Evolutionary conservation across 306 rosid genomes (phyloP).

Genomic region (Vachellia collinsii): DNA sequence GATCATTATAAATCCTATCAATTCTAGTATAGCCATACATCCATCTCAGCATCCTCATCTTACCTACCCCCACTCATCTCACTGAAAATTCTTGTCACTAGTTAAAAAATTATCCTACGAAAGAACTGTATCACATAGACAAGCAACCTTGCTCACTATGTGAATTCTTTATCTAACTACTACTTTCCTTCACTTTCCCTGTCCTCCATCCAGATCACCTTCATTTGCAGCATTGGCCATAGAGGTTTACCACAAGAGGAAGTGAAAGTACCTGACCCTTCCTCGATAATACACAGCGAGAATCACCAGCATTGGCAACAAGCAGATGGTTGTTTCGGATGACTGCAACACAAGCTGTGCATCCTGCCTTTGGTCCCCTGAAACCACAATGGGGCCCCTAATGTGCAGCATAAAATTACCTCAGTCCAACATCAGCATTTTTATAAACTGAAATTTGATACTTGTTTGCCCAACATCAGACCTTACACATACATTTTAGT

Average conservation of each 20-base stretch:
- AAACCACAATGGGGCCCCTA: constrained; percentile 98
- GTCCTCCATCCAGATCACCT: background rate
- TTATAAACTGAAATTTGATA: background rate
- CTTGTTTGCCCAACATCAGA: constrained; percentile 20
- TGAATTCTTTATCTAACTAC: background rate
- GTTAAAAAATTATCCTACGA: constrained; percentile 19
- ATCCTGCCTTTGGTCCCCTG: constrained; percentile 81
- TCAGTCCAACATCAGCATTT: constrained; percentile 37
- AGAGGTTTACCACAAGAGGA: constrained; percentile 14
- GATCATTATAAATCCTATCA: no score
- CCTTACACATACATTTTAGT: background rate
- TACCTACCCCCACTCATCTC: no score
- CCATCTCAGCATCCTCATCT: no score
- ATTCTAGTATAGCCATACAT: no score
- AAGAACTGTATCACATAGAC: background rate
- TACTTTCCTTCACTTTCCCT: background rate
- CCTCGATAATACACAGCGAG: constrained; percentile 88
- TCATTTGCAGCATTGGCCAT: constrained; percentile 27
- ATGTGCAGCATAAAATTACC: constrained; percentile 42
- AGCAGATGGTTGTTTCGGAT: constrained; percentile 67
- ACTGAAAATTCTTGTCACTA: constrained; percentile 1
- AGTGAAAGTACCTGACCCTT: constrained; percentile 80
- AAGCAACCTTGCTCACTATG: constrained; percentile 29
- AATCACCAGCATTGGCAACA: constrained; percentile 98
- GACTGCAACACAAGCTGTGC: constrained; percentile 95